Evolutionary conservation across 2,329 filamentous ascomycete species (phyloP), one percentile per base, ranked within the genome.

Genomic region (Reticulascus tulasneorum): DNA sequence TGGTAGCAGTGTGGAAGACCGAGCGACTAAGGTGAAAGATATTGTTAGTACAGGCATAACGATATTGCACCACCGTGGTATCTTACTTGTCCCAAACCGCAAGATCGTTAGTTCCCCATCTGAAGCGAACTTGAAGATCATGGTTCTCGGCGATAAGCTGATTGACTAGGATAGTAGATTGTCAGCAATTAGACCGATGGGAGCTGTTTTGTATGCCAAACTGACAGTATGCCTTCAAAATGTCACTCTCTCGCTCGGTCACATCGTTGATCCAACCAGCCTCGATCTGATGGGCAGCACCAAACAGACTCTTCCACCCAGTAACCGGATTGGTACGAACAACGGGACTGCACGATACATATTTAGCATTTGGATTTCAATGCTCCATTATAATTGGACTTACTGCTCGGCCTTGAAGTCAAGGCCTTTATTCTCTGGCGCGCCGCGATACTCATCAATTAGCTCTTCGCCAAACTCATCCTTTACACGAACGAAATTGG

Each of bases 311-410:
- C 48, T 75, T 76, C 71, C 73, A 77, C 0, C 73, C 73, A 2
- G 72, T 77, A 3, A 75, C 72, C 2, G 73, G 77, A 45, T 82
- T 80, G 3, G 76, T 80, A 3, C 77, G 66, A 22, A 79, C 60
- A 2, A 78, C 56, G 2, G 75, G 75, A 46, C n/a, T n/a, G n/a
- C n/a, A n/a, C n/a, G n/a, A n/a, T n/a, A n/a, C n/a, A n/a, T n/a
- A n/a, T n/a, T n/a, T n/a, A n/a, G n/a, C n/a, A n/a, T n/a, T n/a
- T n/a, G n/a, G n/a, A n/a, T n/a, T n/a, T n/a, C n/a, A n/a, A n/a
- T n/a, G n/a, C n/a, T n/a, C n/a, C n/a, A n/a, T n/a, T n/a, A n/a
- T n/a, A n/a, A n/a, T n/a, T n/a, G n/a, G n/a, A 33, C 22, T 25
- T 16, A 33, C 31, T 25, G 31, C 22, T 33, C 31, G 13, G 31